Evolutionary conservation across 78 protist species (phyloP), one percentile per base, ranked within the genome.

Genomic region (Monocercomonoides exilis): DNA sequence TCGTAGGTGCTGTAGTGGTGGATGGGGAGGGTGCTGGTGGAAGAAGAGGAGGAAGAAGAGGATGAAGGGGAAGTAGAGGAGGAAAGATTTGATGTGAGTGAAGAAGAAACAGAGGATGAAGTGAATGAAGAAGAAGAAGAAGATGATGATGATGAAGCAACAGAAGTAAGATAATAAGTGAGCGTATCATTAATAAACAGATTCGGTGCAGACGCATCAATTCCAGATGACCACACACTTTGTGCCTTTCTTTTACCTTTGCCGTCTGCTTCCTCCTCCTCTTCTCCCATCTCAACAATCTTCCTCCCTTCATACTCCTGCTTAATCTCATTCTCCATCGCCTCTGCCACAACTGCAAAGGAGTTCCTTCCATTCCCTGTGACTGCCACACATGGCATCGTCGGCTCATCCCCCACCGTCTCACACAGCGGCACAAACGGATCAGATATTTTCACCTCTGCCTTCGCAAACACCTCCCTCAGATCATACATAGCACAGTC

Each of bases 401-500:
- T 81, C 34, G 97, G 92, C 3, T 95, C 94, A 89, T 95, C 99
- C 0, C 87, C 91, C n/a, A 96, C 97, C 0, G 99, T 97, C 87
- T 98, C 99, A 41, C 92, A 63, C 81, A 98, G 93, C 3, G 87
- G 1, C 21, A 96, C 97, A 5, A 93, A 92, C 3, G 99, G 99
- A 85, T 98, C 99, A 0, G 98, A 77, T 2, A 96, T 96, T 85
- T 96, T 96, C 87, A 98, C 91, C 80, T 97, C 99, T 36, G 96
- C 84, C 80, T 88, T 94, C 1, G 94, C 43, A 34, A 88, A 95
- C 91, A 92, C 46, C 36, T 90, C 34, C 1, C 99, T 84, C 41
- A 98, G 89, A 81, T 97, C 99, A 88, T 96, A 97, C 91, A 98
- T 46, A 43, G 91, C 93, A 82, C 97, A 94, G 85, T 98, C 99